Percentiles rank a stretch among this genome's conserved stretches.
Evolutionary conservation across 805 yeast genomes (phyloP).

Genomic region (Ogataea siamensis): DNA sequence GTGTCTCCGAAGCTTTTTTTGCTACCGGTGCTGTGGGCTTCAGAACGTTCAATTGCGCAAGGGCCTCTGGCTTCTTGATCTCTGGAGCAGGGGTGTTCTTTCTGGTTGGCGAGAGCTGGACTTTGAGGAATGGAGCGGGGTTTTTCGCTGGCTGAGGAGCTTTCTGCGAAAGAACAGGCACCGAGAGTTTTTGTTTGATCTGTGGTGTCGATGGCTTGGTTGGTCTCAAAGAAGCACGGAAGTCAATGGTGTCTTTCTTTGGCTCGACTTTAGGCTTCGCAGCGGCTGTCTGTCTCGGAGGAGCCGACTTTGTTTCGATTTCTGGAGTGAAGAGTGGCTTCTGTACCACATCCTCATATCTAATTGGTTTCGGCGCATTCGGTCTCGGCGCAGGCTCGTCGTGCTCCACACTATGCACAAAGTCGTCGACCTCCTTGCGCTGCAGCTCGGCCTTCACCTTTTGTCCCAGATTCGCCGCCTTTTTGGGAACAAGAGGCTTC

Average conservation of each 20-base stretch:
- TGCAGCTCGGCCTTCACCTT: background rate
- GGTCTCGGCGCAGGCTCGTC: background rate
- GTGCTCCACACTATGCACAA: background rate
- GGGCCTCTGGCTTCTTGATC: constrained; percentile 18
- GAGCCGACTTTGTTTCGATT: background rate
- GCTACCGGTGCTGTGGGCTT: constrained; percentile 19
- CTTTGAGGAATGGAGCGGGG: constrained; percentile 4
- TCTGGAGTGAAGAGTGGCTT: background rate
- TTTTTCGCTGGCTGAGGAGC: constrained; percentile 1
- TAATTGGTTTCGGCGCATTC: background rate
- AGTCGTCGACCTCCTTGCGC: background rate
- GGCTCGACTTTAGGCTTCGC: background rate
- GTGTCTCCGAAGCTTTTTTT: constrained; percentile 11
- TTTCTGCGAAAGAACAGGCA: constrained; percentile 1
- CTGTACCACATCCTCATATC: constrained; percentile 2
- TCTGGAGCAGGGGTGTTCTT: constrained; percentile 6
- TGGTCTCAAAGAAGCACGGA: background rate
- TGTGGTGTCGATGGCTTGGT: background rate
- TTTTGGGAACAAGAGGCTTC: constrained; percentile 30
- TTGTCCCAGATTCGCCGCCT: constrained; percentile 17
- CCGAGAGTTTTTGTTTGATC: background rate
- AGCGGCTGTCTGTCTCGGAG: background rate
- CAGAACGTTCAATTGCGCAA: constrained; percentile 14
- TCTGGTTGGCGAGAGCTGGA: constrained; percentile 15
- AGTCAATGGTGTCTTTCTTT: background rate